Evolutionary conservation across 768 basidiomycete genomes (phyloP), one percentile per base, ranked within the genome.

Genomic region (Boletus sp.): DNA sequence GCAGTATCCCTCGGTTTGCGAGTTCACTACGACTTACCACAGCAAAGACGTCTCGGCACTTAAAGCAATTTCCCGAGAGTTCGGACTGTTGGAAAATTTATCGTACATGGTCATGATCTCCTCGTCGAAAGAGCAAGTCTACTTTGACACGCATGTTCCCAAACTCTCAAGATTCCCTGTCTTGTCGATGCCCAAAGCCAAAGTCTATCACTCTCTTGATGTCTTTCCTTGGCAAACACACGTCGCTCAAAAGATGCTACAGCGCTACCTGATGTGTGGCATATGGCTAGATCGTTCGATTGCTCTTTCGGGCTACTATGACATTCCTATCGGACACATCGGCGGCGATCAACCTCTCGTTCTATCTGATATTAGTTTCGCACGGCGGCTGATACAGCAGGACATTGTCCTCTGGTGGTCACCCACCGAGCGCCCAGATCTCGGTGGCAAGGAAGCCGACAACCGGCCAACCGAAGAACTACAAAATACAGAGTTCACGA

Each of bases 321-420:
- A 98, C 70, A 80, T 98, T 6, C 96, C 97, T 1, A 77, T 95
- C 14, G 94, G 96, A 17, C 94, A 99, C 68, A 80, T 98, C 39
- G 92, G 94, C 41, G 87, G 89, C 5, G 97, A 99, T 65, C 87
- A 91, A 44, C 87, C 93, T 1, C 76, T 98, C n/a, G 80, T 89
- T 63, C 76, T 96, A 47, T 85, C 94, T 1, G 97, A 99, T 63
- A 79, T 99, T 61, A 89, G 85, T 61, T 97, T 98, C 64, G 92
- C 97, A 2, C 86, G 96, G 40, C 84, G 91, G 41, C 74, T 98
- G 52, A 76, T 88, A 32, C 85, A 87, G 47, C 92, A 98, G 60
- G 97, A 98, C 65, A 85, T 92, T 66, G 78, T 98, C 4, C 77
- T 99, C 4, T 99, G 97, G 97, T 99, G 97, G 97, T 96, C 97